phyloP scores from a whole-genome alignment of 106 monocot species.

The Agapanthus africanus region DNA sequence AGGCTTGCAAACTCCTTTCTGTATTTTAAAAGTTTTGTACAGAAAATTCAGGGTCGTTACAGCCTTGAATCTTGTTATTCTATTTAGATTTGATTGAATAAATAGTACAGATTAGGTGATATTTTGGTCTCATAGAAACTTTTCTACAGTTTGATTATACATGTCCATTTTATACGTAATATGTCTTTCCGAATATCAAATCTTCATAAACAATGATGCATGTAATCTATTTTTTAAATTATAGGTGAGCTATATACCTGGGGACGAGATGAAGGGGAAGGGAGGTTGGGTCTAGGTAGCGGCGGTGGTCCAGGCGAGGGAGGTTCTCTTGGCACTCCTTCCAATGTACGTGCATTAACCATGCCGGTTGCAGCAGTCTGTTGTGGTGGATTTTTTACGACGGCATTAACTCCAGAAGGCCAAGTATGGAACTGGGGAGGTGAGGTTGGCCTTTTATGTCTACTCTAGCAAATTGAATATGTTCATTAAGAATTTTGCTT shows the following conservation, averaged over 20 bases:
- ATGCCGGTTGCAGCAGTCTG: constrained; percentile 61
- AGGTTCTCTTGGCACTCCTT: constrained; percentile 75
- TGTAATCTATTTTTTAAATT: constrained; percentile 1
- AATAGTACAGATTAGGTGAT: background rate
- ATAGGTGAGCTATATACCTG: constrained; percentile 91
- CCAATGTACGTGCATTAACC: constrained; percentile 71
- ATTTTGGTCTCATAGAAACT: background rate
- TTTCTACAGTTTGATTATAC: background rate
- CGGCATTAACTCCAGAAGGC: constrained; percentile 75
- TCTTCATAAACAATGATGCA: background rate
- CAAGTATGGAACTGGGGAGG: constrained; percentile 98
- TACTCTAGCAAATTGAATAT: no score
- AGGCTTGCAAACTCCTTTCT: no score
- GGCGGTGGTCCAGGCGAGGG: constrained; percentile 93
- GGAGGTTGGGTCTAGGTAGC: constrained; percentile 84
- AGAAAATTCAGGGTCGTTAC: no score
- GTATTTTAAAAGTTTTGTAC: no score
- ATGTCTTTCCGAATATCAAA: background rate
- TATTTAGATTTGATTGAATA: constrained; percentile 2
- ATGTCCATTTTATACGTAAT: background rate
- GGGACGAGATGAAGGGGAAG: constrained; percentile 98
- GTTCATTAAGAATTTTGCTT: no score
- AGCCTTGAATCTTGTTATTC: no score
- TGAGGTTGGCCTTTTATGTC: constrained; percentile 26
- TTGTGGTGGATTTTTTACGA: constrained; percentile 97